Evolutionary conservation across 371 early-diverging fungal species (phyloP).

Genomic region (Mucor lusitanicus): DNA sequence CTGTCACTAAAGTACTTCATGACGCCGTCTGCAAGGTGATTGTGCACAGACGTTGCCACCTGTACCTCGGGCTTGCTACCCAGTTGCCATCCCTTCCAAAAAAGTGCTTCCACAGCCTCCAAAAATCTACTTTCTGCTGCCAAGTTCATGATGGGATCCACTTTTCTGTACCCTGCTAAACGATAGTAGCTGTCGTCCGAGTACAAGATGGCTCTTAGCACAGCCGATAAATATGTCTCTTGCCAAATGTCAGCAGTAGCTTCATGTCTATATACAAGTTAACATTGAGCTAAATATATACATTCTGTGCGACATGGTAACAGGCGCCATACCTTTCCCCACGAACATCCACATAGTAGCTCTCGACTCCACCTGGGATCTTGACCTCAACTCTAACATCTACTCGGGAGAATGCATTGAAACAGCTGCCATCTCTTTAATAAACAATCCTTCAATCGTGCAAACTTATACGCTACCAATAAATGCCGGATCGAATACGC

Average conservation of each 20-base stretch:
- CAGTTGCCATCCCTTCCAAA: constrained; percentile 89
- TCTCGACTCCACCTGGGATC: constrained; percentile 96
- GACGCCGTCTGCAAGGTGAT: constrained; percentile 82
- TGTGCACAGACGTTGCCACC: constrained; percentile 83
- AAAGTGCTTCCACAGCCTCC: constrained; percentile 79
- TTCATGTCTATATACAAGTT: constrained; percentile 45
- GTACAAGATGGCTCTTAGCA: constrained; percentile 87
- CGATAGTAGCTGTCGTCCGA: constrained; percentile 72
- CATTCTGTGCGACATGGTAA: background rate
- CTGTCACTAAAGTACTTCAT: constrained; percentile 85
- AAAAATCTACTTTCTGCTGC: constrained; percentile 79
- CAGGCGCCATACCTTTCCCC: constrained; percentile 59
- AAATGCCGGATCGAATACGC: constrained; percentile 70
- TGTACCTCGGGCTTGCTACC: constrained; percentile 93
- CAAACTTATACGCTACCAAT: constrained; percentile 45
- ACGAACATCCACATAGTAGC: constrained; percentile 85
- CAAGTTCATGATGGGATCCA: constrained; percentile 80
- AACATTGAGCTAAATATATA: background rate
- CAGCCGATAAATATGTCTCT: constrained; percentile 84
- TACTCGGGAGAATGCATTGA: constrained; percentile 93
- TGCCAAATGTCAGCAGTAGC: constrained; percentile 89
- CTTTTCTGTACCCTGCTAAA: constrained; percentile 80
- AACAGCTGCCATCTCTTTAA: constrained; percentile 63
- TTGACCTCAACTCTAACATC: constrained; percentile 96
- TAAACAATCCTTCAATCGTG: background rate